phyloP scores from a whole-genome alignment of 192 early-diverging fungal genomes.

The Backusella parvicylindrica region DNA sequence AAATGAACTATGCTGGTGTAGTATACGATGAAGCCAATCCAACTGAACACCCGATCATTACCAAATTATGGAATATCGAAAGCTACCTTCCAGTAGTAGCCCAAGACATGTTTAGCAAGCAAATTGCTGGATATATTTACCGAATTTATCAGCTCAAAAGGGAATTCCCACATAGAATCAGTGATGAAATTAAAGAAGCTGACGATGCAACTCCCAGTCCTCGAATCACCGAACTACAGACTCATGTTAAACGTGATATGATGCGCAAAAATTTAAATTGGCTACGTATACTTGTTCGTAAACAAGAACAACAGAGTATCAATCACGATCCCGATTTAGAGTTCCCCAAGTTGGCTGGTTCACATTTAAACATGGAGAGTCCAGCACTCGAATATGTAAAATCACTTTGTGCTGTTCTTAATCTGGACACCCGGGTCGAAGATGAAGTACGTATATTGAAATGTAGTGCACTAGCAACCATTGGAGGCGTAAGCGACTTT shows the following conservation, averaged over 20 bases:
- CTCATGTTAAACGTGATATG: constrained; percentile 52
- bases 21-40: constrained; percentile 5
- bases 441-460: constrained; percentile 79
- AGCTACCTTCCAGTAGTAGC: constrained; percentile 79
- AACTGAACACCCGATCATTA: constrained; percentile 26
- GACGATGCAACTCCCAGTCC: constrained; percentile 28
- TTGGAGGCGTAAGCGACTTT: constrained; percentile 79
- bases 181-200: neutral
- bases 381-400: constrained; percentile 87
- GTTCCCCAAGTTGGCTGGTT: constrained; percentile 57
- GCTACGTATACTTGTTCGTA: constrained; percentile 56
- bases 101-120: constrained; percentile 66
- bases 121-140: constrained; percentile 72
- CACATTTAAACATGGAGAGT: constrained; percentile 59
- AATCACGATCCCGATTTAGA: constrained; percentile 17
- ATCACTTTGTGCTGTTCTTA: constrained; percentile 68
- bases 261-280: constrained; percentile 62
- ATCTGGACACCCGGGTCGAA: constrained; percentile 70
- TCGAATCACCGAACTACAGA: constrained; percentile 36
- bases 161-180: constrained; percentile 22
- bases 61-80: constrained; percentile 89
- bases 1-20: constrained; percentile 80
- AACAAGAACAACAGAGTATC: constrained; percentile 13
- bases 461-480: constrained; percentile 68
- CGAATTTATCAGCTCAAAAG: constrained; percentile 51